phyloP scores from a whole-genome alignment of 129 eudicot species.

The Pulicaria dysenterica region DNA sequence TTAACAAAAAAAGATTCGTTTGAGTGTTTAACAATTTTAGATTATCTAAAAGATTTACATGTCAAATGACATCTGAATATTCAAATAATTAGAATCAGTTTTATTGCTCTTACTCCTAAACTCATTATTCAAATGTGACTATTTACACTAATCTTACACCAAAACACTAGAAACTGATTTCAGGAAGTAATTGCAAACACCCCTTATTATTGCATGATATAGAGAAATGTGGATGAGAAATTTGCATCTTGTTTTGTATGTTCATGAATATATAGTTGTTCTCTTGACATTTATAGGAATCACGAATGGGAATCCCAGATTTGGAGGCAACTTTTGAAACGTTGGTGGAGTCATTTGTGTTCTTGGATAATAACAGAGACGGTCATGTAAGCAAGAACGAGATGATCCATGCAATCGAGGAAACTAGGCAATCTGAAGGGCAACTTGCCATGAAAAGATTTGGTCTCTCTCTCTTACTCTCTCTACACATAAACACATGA shows the following conservation, averaged over 20 bases:
- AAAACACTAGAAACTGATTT: background rate
- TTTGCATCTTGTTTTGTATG: background rate
- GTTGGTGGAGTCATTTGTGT: slow-evolving; percentile 85
- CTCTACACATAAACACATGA: background rate
- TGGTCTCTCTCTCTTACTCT: slow-evolving; percentile 46
- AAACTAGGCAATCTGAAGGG: slow-evolving; percentile 71
- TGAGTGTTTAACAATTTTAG: too few relatives aligned
- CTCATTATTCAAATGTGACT: too few relatives aligned
- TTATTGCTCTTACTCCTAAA: too few relatives aligned
- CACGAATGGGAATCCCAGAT: slow-evolving; percentile 71
- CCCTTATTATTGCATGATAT: slow-evolving; percentile 6
- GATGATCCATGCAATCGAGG: slow-evolving; percentile 83
- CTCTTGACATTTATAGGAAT: slow-evolving; percentile 60
- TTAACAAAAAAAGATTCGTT: too few relatives aligned
- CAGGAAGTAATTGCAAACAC: background rate
- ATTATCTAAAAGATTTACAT: too few relatives aligned
- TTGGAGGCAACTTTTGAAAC: slow-evolving; percentile 84
- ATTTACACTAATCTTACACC: too few relatives aligned
- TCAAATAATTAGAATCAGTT: too few relatives aligned
- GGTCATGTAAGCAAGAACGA: slow-evolving; percentile 85
- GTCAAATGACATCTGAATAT: too few relatives aligned
- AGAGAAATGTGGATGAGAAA: background rate
- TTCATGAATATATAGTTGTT: background rate
- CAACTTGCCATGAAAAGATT: slow-evolving; percentile 89
- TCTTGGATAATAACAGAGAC: slow-evolving; percentile 82